Conservation (phyloP, 129 eudicot species). For the Heracleum sosnowskyi region DNA sequence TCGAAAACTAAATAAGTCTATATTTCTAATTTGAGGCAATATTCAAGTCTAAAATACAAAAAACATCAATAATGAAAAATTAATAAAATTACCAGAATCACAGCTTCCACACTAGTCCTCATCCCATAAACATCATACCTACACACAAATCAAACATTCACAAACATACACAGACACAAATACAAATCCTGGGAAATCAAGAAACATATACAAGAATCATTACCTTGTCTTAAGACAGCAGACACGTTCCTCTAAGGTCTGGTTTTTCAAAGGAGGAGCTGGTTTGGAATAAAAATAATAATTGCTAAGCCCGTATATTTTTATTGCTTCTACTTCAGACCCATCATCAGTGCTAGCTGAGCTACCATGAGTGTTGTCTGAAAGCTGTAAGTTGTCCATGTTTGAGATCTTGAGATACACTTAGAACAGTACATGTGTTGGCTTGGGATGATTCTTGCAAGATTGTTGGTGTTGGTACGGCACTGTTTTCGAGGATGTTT, state of each 20-base stretch:
- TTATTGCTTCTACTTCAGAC: slow-evolving; percentile 18
- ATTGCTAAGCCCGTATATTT: slow-evolving; percentile 51
- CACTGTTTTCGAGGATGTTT: background rate
- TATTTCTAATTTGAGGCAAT: too few relatives aligned
- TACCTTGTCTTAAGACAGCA: slow-evolving; percentile 61
- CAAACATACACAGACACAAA: background rate
- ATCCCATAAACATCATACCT: slow-evolving; percentile 58
- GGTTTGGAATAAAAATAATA: slow-evolving; percentile 66
- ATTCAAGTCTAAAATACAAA: too few relatives aligned
- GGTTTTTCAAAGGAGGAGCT: slow-evolving; percentile 27
- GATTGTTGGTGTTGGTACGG: background rate
- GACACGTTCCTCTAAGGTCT: slow-evolving; percentile 45
- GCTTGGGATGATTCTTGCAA: background rate
- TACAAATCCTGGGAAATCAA: background rate
- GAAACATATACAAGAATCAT: too few relatives aligned
- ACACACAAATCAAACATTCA: slow-evolving; percentile 4
- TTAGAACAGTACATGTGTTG: background rate
- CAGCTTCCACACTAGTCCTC: slow-evolving; percentile 74
- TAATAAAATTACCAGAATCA: slow-evolving; percentile 47
- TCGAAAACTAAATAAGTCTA: too few relatives aligned
- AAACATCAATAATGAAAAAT: too few relatives aligned
- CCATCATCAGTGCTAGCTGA: background rate
- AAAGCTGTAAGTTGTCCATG: background rate
- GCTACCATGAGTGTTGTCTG: background rate
- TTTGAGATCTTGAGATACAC: background rate